Percentiles rank a stretch among this genome's conserved stretches.
Conservation (phyloP, 2,329 filamentous ascomycete species). For the Phialophora chinensis region DNA sequence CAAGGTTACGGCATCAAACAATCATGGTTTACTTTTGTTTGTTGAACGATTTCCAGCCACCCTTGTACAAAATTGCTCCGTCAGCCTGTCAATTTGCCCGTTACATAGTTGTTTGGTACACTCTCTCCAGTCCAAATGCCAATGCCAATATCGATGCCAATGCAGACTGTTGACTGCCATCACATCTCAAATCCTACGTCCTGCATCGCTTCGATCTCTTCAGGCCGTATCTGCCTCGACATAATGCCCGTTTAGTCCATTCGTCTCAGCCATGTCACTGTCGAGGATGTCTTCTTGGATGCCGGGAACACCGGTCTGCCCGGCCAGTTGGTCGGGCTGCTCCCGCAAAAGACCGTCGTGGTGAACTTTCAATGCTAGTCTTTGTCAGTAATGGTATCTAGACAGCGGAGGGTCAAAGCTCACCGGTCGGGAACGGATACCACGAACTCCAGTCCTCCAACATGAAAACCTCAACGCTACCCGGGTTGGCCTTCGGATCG, state of each 20-base stretch:
- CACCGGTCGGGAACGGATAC: conserved; percentile 49
- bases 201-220: background rate
- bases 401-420: conserved; percentile 14
- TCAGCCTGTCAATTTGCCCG: conserved; percentile 13
- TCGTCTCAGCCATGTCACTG: conserved; percentile 34
- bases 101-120: background rate
- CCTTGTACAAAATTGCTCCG: conserved; percentile 6
- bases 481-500: conserved; percentile 42
- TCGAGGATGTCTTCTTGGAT: conserved; percentile 33
- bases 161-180: background rate
- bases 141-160: background rate
- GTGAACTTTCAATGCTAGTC: conserved; percentile 39
- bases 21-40: background rate
- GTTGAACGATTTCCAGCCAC: background rate
- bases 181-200: no score
- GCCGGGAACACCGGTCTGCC: conserved; percentile 36
- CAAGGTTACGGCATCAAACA: background rate
- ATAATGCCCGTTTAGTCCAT: conserved; percentile 32
- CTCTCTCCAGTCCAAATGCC: background rate
- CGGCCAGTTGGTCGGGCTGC: conserved; percentile 34
- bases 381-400: conserved; percentile 18
- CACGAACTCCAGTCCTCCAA: conserved; percentile 50
- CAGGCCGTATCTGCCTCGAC: conserved; percentile 27
- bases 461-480: conserved; percentile 53
- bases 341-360: conserved; percentile 37